A percentile compares a stretch with the other conserved stretches of the same genome.
Conservation (phyloP, 805 yeast species). For the Barnettozyma populi region DNA sequence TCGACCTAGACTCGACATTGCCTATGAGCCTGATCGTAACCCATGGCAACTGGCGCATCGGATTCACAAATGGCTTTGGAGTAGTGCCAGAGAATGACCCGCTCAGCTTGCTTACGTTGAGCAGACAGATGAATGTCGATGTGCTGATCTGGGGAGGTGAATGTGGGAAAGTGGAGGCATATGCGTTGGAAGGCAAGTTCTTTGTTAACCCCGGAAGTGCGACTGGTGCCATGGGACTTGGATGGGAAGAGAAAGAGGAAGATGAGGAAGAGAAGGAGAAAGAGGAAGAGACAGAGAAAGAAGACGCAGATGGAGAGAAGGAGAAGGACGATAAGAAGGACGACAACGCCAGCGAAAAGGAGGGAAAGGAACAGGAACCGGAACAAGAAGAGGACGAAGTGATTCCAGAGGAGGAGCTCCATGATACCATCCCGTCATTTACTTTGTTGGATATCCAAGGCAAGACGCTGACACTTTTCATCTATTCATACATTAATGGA, state of each 20-base stretch:
- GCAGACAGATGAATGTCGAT: conserved; percentile 90
- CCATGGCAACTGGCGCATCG: conserved; percentile 70
- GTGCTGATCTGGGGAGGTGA: conserved; percentile 90
- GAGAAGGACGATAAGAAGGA: conserved; percentile 14
- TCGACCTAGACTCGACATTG: conserved; percentile 46
- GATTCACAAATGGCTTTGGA: conserved; percentile 79
- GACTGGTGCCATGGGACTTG: conserved; percentile 80
- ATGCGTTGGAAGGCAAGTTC: conserved; percentile 85
- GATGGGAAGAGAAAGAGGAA: conserved; percentile 47
- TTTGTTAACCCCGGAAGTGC: conserved; percentile 97
- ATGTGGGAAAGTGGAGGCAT: conserved; percentile 89
- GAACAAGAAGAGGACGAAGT: conserved; percentile 17
- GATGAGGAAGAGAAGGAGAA: conserved; percentile 21
- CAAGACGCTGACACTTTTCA: conserved; percentile 68
- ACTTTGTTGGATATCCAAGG: conserved; percentile 86
- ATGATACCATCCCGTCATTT: conserved; percentile 63
- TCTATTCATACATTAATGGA: conserved; percentile 73
- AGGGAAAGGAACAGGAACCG: conserved; percentile 11
- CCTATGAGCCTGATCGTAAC: conserved; percentile 63
- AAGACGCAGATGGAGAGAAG: conserved; percentile 2
- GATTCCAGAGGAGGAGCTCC: conserved; percentile 19
- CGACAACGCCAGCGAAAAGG: too few relatives aligned
- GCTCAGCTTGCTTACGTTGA: conserved; percentile 70
- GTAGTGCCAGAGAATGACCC: conserved; percentile 86
- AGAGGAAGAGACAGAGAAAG: conserved; percentile 8